These are phyloP conservation scores for Vaccinium macrocarpon DNA, from an alignment of 148 eudicot species.

Conservation along the genomic window DNA sequence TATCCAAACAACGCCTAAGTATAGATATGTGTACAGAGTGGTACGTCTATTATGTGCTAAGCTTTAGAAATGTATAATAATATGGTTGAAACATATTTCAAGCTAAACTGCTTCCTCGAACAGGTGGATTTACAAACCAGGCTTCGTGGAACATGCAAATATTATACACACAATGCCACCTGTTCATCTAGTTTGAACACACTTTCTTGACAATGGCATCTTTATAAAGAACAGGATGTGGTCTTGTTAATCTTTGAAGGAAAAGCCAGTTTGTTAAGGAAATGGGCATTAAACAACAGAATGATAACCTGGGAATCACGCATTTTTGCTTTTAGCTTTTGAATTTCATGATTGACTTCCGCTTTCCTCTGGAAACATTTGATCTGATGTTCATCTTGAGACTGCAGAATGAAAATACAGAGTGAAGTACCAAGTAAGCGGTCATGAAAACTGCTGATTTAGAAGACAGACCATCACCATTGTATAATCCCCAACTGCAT, in stretches of 20 bases:
- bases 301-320: conserved; percentile 87
- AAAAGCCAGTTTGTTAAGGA: neutral
- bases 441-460: neutral
- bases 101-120: neutral
- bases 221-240: neutral
- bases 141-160: neutral
- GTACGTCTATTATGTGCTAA: neutral
- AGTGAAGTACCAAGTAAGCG: neutral
- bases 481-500: neutral
- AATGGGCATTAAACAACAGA: neutral
- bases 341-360: conserved; percentile 93
- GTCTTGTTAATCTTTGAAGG: neutral
- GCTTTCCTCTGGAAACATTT: conserved; percentile 90
- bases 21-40: neutral
- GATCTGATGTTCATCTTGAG: conserved; percentile 84
- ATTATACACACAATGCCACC: neutral
- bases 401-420: conserved; percentile 33
- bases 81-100: neutral
- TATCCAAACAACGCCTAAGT: too few relatives aligned
- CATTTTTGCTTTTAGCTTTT: conserved; percentile 86
- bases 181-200: neutral
- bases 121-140: neutral
- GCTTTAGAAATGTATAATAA: neutral
- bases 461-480: neutral
- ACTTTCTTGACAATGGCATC: neutral